Evolutionary conservation across 345 rosid genomes (phyloP).

Genomic region (Pistacia vera): DNA sequence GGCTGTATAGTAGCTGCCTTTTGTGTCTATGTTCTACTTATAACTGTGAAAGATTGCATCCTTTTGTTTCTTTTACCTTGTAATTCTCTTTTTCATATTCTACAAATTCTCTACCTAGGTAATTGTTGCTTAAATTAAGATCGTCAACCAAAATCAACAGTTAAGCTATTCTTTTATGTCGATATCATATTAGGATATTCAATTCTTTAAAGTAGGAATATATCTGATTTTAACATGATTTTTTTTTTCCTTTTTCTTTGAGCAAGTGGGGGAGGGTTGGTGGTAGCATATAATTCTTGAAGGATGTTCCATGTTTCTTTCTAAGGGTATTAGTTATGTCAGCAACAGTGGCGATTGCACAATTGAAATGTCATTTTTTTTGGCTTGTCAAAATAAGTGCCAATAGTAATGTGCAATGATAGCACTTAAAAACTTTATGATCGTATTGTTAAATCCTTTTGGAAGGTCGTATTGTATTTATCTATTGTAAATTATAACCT

Average conservation of each 20-base stretch:
- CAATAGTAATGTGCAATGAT: not conserved
- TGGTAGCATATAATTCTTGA: not conserved
- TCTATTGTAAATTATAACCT: slow-evolving; percentile 2
- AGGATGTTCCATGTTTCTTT: not conserved
- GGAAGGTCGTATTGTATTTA: not conserved
- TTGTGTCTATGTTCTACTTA: too few species aligned
- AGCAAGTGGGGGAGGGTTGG: not conserved
- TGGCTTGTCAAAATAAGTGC: not conserved
- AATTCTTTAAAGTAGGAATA: not conserved
- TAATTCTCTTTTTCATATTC: not conserved
- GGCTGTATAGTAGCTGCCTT: not conserved
- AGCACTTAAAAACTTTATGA: not conserved
- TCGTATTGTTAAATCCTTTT: not conserved
- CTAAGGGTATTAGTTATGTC: not conserved
- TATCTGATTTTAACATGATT: not conserved
- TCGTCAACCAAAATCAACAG: too few species aligned
- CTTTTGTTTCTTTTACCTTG: not conserved
- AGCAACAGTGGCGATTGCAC: not conserved
- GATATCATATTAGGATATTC: not conserved
- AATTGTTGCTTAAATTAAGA: not conserved
- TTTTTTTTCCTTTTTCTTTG: too few species aligned
- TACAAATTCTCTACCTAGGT: not conserved
- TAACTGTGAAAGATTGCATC: not conserved
- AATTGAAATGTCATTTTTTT: not conserved
- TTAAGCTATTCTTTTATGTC: not conserved